phyloP scores from a whole-genome alignment of 257 asterid genomes.

The Mitragyna speciosa region DNA sequence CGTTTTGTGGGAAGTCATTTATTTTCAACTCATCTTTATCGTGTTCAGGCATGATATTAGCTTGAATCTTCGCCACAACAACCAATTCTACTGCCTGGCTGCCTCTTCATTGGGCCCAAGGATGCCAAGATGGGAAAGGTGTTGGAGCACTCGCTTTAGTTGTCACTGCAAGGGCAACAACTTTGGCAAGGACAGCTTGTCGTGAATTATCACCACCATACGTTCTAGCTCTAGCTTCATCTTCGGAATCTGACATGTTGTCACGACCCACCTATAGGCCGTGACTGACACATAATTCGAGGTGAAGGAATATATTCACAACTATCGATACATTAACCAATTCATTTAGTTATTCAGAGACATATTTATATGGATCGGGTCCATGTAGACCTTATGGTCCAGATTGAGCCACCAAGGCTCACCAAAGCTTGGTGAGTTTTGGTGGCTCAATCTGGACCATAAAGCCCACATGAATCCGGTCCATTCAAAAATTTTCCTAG shows the following conservation, averaged over 20 bases:
- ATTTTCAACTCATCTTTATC: slow-evolving; percentile 86
- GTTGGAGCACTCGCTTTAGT: slow-evolving; percentile 32
- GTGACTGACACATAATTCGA: no score
- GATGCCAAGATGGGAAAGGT: slow-evolving; percentile 31
- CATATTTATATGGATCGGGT: no score
- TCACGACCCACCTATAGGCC: no score
- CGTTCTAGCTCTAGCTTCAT: slow-evolving; percentile 73
- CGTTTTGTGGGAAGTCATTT: slow-evolving; percentile 89
- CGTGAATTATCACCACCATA: slow-evolving; percentile 71
- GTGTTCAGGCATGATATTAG: slow-evolving; percentile 77
- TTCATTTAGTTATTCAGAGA: no score
- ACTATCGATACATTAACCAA: no score
- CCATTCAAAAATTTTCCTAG: no score
- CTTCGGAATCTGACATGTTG: slow-evolving; percentile 91
- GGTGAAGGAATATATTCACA: no score
- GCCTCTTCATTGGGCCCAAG: slow-evolving; percentile 54
- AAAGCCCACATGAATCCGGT: no score
- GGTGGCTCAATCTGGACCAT: no score
- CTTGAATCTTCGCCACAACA: slow-evolving; percentile 87
- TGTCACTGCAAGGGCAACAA: slow-evolving; percentile 38
- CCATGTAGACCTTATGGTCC: no score
- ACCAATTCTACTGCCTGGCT: slow-evolving; percentile 69
- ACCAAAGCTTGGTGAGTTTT: no score
- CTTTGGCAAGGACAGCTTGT: slow-evolving; percentile 26
- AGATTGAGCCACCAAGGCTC: no score